These are phyloP conservation scores for Aspergillus fumigatus DNA, from an alignment of 2,329 filamentous ascomycete genomes.

Conservation along the genomic window DNA sequence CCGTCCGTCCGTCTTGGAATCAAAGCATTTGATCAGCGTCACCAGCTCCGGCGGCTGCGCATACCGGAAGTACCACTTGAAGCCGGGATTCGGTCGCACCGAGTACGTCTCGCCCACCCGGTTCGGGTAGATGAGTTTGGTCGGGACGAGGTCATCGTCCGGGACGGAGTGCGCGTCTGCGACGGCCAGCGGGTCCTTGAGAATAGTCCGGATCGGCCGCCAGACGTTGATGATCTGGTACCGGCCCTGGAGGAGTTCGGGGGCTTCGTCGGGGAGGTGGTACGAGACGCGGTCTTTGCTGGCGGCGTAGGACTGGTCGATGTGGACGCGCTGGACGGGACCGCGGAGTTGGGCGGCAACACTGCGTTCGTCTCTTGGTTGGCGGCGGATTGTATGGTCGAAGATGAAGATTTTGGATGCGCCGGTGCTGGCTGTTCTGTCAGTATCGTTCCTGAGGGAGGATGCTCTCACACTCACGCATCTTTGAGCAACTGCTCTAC, in stretches of 20 bases:
- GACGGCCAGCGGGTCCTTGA: constrained; percentile 52
- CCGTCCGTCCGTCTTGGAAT: constrained; percentile 52
- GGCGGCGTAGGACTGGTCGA: constrained; percentile 47
- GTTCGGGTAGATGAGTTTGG: constrained; percentile 49
- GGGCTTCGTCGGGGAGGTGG: constrained; percentile 43
- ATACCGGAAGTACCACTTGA: constrained; percentile 53
- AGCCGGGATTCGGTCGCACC: constrained; percentile 39
- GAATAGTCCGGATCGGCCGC: constrained; percentile 48
- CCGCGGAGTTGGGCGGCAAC: constrained; percentile 34
- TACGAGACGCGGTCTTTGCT: constrained; percentile 40
- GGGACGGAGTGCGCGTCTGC: constrained; percentile 48
- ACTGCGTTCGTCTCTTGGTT: constrained; percentile 28
- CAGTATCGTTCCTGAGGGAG: too few species aligned
- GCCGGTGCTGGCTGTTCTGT: constrained; percentile 27
- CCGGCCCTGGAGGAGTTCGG: constrained; percentile 40
- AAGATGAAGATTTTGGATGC: constrained; percentile 46
- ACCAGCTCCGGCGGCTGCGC: constrained; percentile 51
- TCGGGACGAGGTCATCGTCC: constrained; percentile 49
- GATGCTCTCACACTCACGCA: not conserved
- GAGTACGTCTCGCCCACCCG: constrained; percentile 49
- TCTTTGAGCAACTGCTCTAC: constrained; percentile 45
- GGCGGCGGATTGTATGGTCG: constrained; percentile 47
- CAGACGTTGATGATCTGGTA: constrained; percentile 51
- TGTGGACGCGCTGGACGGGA: constrained; percentile 49
- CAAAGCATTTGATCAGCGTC: constrained; percentile 59